Evolutionary conservation across 2,329 filamentous ascomycete species (phyloP), one percentile per base, ranked within the genome.

Genomic region (Ceratocystis lukuohia): DNA sequence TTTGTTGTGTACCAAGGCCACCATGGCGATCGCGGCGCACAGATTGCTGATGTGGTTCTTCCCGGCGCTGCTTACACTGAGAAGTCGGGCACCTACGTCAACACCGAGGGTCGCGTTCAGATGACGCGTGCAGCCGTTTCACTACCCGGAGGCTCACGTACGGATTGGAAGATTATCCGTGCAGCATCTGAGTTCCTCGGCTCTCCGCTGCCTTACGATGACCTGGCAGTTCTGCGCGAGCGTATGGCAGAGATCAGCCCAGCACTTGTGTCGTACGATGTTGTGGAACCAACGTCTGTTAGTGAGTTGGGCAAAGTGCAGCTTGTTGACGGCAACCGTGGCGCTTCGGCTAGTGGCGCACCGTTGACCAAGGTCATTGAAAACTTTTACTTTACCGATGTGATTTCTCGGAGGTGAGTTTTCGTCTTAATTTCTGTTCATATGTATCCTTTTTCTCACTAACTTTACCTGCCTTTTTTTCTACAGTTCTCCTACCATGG

Each of bases 131-230:
- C 90, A 61, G 94, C 94, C 37, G 95, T 91, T 46, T 89, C 88
- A 59, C 82, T 96, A 70, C 90, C 91, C 28, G 94, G 94, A 68
- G 94, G 91, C 65, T 86, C 93, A 66, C 86, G 94, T 74, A 93
- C 94, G 70, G 94, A 99, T 79, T 99, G 94, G 94, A 99, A 97
- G 85, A 97, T 99, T 73, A 86, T 99, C 71, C 90, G 94, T 70
- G 94, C 94, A 20, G 86, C 84, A 66, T 94, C 89, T 73, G 94
- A 97, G 78, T 96, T 96, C 79, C 82, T 99, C 17, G 90, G 89
- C 68, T 85, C 81, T 33, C 88, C 92, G 70, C 84, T 99, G 65
- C 89, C 91, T 25, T 99, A 97, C 74, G 93, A 99, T 72, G 91
- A 97, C 74, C 84, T 99, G 63, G 88, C 94, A 70, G 83, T 86